A percentile compares a stretch with the other conserved stretches of the same genome.
These are phyloP conservation scores for Pestalotiopsis sp. DNA, from an alignment of 2,329 filamentous ascomycete genomes.

Conservation along the genomic window DNA sequence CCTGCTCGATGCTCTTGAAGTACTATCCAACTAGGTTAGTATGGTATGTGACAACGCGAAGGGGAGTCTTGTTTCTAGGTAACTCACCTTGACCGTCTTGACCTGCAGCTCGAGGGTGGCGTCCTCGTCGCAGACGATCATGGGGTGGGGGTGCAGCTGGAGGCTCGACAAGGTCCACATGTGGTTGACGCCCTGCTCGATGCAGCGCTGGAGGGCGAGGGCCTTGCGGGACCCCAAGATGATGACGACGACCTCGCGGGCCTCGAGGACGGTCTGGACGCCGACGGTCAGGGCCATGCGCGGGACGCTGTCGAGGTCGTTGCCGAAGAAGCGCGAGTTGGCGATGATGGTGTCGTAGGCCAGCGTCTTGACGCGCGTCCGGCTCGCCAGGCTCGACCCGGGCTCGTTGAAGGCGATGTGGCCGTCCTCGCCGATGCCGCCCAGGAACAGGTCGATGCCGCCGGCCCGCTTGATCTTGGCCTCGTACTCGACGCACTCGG, in stretches of 20 bases:
- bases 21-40: slow-evolving; percentile 44
- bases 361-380: slow-evolving; percentile 83
- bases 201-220: slow-evolving; percentile 75
- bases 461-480: slow-evolving; percentile 73
- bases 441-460: slow-evolving; percentile 84
- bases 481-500: slow-evolving; percentile 80
- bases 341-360: slow-evolving; percentile 86
- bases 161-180: slow-evolving; percentile 88
- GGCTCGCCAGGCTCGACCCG: slow-evolving; percentile 74
- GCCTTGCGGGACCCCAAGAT: slow-evolving; percentile 83
- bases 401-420: slow-evolving; percentile 93
- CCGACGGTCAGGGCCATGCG: slow-evolving; percentile 84
- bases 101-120: slow-evolving; percentile 73
- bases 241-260: slow-evolving; percentile 80
- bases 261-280: slow-evolving; percentile 80
- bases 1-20: slow-evolving; percentile 72
- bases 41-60: too few relatives aligned
- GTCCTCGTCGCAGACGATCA: slow-evolving; percentile 84
- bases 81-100: slow-evolving; percentile 66
- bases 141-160: slow-evolving; percentile 78
- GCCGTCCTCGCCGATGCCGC: slow-evolving; percentile 82
- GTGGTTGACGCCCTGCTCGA: slow-evolving; percentile 83
- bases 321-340: slow-evolving; percentile 82
- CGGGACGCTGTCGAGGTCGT: slow-evolving; percentile 74
- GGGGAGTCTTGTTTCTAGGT: not conserved